These are phyloP conservation scores for Coprinopsis cinerea DNA, from an alignment of 768 basidiomycete species.

Conservation along the genomic window DNA sequence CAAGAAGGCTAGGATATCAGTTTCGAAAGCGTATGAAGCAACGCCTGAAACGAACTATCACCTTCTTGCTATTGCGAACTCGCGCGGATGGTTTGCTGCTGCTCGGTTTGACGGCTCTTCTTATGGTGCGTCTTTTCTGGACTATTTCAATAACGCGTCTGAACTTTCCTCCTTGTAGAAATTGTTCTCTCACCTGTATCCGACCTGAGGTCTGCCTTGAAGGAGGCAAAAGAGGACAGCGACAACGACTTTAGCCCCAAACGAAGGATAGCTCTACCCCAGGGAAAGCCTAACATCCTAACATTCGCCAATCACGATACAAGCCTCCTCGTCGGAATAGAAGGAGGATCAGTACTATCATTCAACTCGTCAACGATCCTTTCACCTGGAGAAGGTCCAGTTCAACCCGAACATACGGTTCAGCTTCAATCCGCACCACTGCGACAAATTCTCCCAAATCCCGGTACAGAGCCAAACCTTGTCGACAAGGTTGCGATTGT, in stretches of 20 bases:
- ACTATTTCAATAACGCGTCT: constrained; percentile 1
- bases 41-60: constrained; percentile 36
- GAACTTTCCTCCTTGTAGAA: constrained; percentile 29
- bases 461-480: constrained; percentile 45
- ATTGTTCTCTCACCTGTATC: constrained; percentile 55
- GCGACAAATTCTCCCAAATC: constrained; percentile 59
- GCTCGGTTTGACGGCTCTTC: constrained; percentile 32
- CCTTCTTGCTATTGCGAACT: constrained; percentile 55
- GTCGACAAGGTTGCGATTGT: constrained; percentile 57
- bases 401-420: constrained; percentile 46
- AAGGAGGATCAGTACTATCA: constrained; percentile 52
- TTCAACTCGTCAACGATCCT: constrained; percentile 54
- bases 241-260: constrained; percentile 42
- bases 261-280: constrained; percentile 39
- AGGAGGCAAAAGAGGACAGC: constrained; percentile 33
- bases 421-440: constrained; percentile 38
- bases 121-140: constrained; percentile 24
- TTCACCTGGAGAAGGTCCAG: constrained; percentile 33
- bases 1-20: constrained; percentile 58
- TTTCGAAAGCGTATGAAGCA: constrained; percentile 50
- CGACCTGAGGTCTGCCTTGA: constrained; percentile 52
- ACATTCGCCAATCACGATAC: constrained; percentile 55
- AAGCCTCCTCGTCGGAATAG: constrained; percentile 52
- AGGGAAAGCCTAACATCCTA: constrained; percentile 46
- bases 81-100: constrained; percentile 67